These are phyloP conservation scores for Nosema bombycis DNA, from an alignment of 371 early-diverging fungal genomes.

Conservation along the genomic window DNA sequence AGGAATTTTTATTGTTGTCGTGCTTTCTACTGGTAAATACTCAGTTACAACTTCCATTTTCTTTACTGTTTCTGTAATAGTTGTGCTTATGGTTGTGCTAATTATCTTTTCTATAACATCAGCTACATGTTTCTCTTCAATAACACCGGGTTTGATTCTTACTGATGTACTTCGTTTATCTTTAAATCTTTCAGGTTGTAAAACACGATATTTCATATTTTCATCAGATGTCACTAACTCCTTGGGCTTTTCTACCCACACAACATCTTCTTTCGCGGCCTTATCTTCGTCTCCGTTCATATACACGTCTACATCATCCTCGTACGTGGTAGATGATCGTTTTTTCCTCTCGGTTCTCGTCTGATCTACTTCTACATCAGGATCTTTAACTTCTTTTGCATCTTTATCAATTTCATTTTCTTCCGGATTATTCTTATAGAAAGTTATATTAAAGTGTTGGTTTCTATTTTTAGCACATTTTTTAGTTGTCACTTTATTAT, in stretches of 20 bases:
- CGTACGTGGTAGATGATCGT: background rate
- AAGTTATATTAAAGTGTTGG: background rate
- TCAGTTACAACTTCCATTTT: background rate
- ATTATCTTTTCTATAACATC: background rate
- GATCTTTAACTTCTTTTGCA: too few relatives aligned
- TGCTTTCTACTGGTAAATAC: background rate
- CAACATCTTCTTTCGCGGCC: slow-evolving; percentile 1
- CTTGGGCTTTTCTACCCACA: background rate
- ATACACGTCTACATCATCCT: background rate
- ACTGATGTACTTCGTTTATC: background rate
- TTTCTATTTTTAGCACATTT: background rate
- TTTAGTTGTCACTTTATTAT: background rate
- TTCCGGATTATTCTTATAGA: too few relatives aligned
- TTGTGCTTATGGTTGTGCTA: background rate
- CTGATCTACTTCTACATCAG: background rate
- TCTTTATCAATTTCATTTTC: background rate
- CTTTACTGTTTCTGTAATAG: background rate
- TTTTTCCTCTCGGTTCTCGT: background rate
- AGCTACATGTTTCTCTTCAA: background rate
- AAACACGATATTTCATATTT: background rate
- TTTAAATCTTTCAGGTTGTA: background rate
- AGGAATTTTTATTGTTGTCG: background rate
- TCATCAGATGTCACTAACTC: background rate
- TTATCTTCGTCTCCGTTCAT: background rate
- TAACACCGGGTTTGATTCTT: background rate